These are phyloP conservation scores for Fraxinus cuspidata DNA, from an alignment of 257 asterid genomes.

Conservation along the genomic window DNA sequence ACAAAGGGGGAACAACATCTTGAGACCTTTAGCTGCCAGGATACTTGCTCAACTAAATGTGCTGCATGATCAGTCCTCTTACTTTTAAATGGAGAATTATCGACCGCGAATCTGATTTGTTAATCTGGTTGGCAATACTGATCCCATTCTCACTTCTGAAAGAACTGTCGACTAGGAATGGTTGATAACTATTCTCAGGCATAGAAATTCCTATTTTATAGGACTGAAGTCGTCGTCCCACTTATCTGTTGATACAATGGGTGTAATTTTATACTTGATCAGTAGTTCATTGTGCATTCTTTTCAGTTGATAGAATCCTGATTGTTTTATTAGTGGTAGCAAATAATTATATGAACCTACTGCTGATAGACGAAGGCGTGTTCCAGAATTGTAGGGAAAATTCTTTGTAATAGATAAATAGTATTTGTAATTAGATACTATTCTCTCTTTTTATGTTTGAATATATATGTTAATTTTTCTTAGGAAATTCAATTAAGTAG, in stretches of 20 bases:
- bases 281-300: neutral
- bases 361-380: neutral
- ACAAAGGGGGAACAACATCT: constrained; percentile 44
- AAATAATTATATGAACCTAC: neutral
- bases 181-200: neutral
- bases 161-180: neutral
- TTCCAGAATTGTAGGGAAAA: neutral
- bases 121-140: neutral
- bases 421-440: neutral
- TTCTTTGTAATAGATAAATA: neutral
- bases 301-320: constrained; percentile 1
- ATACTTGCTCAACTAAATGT: constrained; percentile 60
- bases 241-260: neutral
- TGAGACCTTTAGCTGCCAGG: constrained; percentile 56
- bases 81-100: constrained; percentile 14
- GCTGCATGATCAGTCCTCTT: constrained; percentile 57
- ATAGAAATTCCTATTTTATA: neutral
- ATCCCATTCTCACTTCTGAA: constrained; percentile 26
- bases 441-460: neutral
- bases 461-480: too few relatives aligned
- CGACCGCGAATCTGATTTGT: too few relatives aligned
- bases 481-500: too few relatives aligned
- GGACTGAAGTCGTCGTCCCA: neutral
- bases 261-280: neutral
- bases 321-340: neutral